A percentile compares a stretch with the other conserved stretches of the same genome.
phyloP scores from a whole-genome alignment of 345 rosid genomes.

The Citrus medica region DNA sequence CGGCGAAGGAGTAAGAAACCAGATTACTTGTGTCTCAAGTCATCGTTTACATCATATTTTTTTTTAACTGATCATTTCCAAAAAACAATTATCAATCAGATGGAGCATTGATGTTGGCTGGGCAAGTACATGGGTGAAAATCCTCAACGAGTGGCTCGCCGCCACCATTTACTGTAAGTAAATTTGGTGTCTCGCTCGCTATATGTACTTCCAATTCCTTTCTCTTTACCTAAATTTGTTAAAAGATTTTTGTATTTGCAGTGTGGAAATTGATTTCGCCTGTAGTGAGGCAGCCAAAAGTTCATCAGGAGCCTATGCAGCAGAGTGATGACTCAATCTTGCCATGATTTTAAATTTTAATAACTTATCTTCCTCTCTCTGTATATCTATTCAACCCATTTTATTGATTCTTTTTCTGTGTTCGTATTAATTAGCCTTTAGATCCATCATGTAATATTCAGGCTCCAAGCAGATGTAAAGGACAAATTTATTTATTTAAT shows the following conservation, averaged over 20 bases:
- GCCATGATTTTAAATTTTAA: slow-evolving; percentile 9
- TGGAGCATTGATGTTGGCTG: slow-evolving; percentile 95
- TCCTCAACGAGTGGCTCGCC: slow-evolving; percentile 86
- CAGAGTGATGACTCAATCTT: slow-evolving; percentile 20
- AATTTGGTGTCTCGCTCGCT: not conserved
- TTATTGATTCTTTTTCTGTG: not conserved
- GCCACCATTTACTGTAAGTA: slow-evolving; percentile 74
- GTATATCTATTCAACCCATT: too few relatives aligned
- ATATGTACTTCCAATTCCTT: not conserved
- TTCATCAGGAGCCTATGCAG: slow-evolving; percentile 27
- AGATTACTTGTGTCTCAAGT: not conserved
- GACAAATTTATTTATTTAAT: not conserved
- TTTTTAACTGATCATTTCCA: not conserved
- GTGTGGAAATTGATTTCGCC: slow-evolving; percentile 84
- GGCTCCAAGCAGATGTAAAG: not conserved
- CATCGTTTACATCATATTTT: not conserved
- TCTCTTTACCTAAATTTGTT: not conserved
- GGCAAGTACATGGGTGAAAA: slow-evolving; percentile 94
- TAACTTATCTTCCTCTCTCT: not conserved
- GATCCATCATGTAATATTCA: not conserved
- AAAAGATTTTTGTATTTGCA: slow-evolving; percentile 11
- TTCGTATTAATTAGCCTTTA: not conserved
- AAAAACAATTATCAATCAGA: slow-evolving; percentile 28
- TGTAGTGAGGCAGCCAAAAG: slow-evolving; percentile 48
- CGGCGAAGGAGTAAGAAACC: slow-evolving; percentile 49